Conservation (phyloP, 2,329 filamentous ascomycete genomes). For the Sporothrix mexicana region DNA sequence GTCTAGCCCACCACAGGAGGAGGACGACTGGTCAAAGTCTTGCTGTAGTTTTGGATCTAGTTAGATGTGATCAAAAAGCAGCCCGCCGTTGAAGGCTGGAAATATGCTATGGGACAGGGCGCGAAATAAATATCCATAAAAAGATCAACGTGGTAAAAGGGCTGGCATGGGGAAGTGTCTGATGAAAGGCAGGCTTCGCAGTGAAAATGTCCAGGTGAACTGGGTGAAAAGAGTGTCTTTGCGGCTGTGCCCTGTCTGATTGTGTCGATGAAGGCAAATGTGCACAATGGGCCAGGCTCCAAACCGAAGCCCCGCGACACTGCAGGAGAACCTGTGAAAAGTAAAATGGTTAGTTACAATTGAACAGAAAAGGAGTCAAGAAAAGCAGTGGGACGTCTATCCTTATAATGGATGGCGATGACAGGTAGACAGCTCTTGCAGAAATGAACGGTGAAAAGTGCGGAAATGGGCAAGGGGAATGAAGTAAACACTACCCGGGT, state of each 20-base stretch:
- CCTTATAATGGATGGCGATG: constrained; percentile 10
- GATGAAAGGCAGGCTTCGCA: neutral
- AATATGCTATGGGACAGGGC: neutral
- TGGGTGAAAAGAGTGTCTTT: neutral
- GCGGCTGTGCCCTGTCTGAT: neutral
- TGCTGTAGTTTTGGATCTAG: constrained; percentile 43
- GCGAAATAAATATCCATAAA: neutral
- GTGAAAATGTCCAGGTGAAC: neutral
- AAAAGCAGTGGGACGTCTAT: constrained; percentile 13
- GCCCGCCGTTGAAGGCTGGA: neutral
- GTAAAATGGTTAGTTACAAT: constrained; percentile 10
- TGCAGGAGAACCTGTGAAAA: neutral
- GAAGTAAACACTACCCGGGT: constrained; percentile 14
- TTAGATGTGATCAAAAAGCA: constrained; percentile 10
- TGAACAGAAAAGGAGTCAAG: neutral
- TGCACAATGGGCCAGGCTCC: neutral
- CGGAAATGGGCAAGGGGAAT: neutral
- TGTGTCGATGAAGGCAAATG: neutral
- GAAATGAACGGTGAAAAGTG: neutral
- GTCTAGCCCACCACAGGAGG: constrained; percentile 56
- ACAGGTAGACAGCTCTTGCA: neutral
- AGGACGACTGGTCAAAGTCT: constrained; percentile 62
- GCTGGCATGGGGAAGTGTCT: neutral
- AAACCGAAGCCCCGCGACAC: neutral
- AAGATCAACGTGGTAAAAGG: neutral